Percentiles rank a stretch among this genome's conserved stretches.
These are phyloP conservation scores for Trichophyton simii DNA, from an alignment of 2,329 filamentous ascomycete genomes.

Conservation along the genomic window DNA sequence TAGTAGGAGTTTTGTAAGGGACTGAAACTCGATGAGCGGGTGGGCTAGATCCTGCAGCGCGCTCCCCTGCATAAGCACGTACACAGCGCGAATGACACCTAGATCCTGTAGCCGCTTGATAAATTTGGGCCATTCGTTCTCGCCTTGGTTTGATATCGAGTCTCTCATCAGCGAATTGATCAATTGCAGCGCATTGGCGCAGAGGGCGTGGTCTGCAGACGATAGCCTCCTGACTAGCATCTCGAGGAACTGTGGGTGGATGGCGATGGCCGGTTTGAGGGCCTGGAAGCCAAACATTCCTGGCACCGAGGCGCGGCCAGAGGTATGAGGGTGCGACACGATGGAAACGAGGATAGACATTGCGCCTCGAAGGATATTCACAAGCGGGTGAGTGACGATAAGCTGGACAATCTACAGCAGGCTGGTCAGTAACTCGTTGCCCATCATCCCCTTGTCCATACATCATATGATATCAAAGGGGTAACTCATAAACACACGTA, in stretches of 20 bases:
- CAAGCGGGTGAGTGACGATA: slow-evolving; percentile 85
- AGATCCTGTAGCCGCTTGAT: slow-evolving; percentile 88
- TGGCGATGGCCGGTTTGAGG: slow-evolving; percentile 78
- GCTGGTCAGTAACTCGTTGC: background rate
- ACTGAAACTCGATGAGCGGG: slow-evolving; percentile 85
- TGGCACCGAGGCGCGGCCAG: slow-evolving; percentile 37
- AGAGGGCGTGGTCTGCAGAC: slow-evolving; percentile 87
- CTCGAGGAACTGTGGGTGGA: slow-evolving; percentile 88
- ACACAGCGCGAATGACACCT: slow-evolving; percentile 84
- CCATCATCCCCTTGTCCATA: background rate
- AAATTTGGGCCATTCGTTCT: slow-evolving; percentile 87
- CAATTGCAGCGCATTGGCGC: slow-evolving; percentile 86
- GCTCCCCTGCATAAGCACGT: slow-evolving; percentile 85
- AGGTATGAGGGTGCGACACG: slow-evolving; percentile 66
- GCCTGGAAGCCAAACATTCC: slow-evolving; percentile 77
- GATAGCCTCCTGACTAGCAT: slow-evolving; percentile 84
- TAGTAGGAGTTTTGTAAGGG: slow-evolving; percentile 73
- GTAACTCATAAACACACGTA: slow-evolving; percentile 27
- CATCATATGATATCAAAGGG: background rate
- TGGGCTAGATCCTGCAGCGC: slow-evolving; percentile 81
- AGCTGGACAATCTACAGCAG: slow-evolving; percentile 61
- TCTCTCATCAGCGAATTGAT: slow-evolving; percentile 94
- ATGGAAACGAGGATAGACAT: slow-evolving; percentile 94
- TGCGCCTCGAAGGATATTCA: slow-evolving; percentile 91
- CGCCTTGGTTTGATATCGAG: slow-evolving; percentile 62